Evolutionary conservation across 352 stramenopile genomes (phyloP), one percentile per base, ranked within the genome.

Genomic region (Elongisporangium senticosum): DNA sequence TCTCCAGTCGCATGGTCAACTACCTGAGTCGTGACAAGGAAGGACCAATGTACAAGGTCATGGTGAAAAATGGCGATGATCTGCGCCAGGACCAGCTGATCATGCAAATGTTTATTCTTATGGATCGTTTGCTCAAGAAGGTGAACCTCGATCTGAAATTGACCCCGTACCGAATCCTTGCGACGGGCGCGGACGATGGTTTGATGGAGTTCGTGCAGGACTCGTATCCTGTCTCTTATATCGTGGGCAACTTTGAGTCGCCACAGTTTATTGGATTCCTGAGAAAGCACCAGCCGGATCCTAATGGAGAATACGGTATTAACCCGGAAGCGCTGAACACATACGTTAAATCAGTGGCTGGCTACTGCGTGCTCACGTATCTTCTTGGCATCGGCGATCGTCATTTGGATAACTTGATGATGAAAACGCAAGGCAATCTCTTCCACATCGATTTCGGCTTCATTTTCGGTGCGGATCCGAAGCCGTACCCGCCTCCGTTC

Each of bases 391-490:
- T 99, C 62, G 98, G 98, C 26, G 98, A 99, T 85, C 85, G 98
- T 8, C 98, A 99, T 72, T 85, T 99, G 59, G 97, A 99, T 70
- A 99, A 99, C 72, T 84, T 99, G 59, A 98, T 99, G 96, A 93
- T 99, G 63, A 94, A 92, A 56, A 84, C 88, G 3, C 83, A 89
- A 61, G 98, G 98, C 17, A 87, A 98, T 64, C 83, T 99, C 49
- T 99, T 99, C 77, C 98, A 99, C 71, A 99, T 99, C 72, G 98
- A 98, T 77, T 99, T 99, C 75, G 96, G 97, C 26, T 99, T 98
- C 73, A 98, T 99, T 60, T 99, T 99, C 65, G 97, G 97, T 49
- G 84, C 92, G 26, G 98, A 99, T 65, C 97, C 98, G 0, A 99
- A 99, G 72, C 96, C 97, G 11, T 93, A 98, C 53, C 96, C 97